Evolutionary conservation across 2,329 filamentous ascomycete genomes (phyloP).

Genomic region (Pyrenophora tritici-repentis): DNA sequence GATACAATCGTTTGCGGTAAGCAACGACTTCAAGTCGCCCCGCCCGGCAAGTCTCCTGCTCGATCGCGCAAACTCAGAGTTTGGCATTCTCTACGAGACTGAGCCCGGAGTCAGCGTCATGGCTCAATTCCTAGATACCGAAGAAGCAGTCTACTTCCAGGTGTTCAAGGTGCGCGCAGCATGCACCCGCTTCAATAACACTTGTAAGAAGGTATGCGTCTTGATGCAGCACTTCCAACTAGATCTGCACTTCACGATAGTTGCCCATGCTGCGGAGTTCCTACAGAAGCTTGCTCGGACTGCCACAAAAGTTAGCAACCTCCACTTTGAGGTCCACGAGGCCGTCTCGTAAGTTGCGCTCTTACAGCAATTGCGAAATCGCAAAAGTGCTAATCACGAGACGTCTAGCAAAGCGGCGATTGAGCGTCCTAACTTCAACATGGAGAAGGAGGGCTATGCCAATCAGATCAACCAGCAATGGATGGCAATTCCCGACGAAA

Average conservation of each 20-base stretch:
- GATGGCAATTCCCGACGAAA: slow-evolving; percentile 3
- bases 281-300: slow-evolving; percentile 12
- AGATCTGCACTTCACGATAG: slow-evolving; percentile 18
- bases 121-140: slow-evolving; percentile 14
- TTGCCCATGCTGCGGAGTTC: slow-evolving; percentile 14
- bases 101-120: neutral
- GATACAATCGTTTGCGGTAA: slow-evolving; percentile 12
- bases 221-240: slow-evolving; percentile 21
- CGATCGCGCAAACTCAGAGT: slow-evolving; percentile 23
- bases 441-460: slow-evolving; percentile 16
- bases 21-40: slow-evolving; percentile 11
- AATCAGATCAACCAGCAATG: neutral
- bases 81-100: slow-evolving; percentile 18
- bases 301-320: slow-evolving; percentile 13
- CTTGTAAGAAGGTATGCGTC: slow-evolving; percentile 21
- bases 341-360: slow-evolving; percentile 12
- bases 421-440: slow-evolving; percentile 15
- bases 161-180: slow-evolving; percentile 15
- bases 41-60: slow-evolving; percentile 6
- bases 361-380: too few species aligned
- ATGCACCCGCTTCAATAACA: slow-evolving; percentile 12
- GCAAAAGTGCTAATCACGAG: neutral
- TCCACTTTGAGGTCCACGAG: slow-evolving; percentile 18
- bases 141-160: slow-evolving; percentile 23
- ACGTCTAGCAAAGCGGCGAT: slow-evolving; percentile 5